Evolutionary conservation across 2,329 filamentous ascomycete genomes (phyloP).

Genomic region (Ceratocystis smalleyi): DNA sequence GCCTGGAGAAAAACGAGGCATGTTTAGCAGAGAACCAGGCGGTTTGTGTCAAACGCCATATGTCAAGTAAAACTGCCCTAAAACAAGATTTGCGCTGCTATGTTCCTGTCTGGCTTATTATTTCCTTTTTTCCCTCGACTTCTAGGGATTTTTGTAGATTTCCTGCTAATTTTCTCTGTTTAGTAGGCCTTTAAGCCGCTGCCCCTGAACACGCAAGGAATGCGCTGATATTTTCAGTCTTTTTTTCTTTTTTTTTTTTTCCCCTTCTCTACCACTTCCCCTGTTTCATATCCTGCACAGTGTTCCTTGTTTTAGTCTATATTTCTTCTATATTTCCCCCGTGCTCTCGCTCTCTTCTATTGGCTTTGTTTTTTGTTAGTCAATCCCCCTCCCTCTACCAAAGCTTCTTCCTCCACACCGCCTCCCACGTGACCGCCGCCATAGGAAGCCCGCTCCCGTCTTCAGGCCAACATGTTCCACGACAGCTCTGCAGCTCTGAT

Average conservation of each 20-base stretch:
- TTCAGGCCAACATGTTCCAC: too few species aligned
- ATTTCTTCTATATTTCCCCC: constrained; percentile 6
- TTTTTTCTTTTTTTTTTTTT: neutral
- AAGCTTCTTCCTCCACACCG: neutral
- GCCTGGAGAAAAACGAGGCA: too few species aligned
- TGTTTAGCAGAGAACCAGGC: too few species aligned
- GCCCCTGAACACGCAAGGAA: neutral
- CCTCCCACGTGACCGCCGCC: neutral
- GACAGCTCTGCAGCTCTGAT: too few species aligned
- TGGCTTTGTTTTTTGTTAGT: neutral
- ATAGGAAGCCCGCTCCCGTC: neutral
- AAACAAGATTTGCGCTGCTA: neutral
- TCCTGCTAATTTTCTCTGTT: neutral
- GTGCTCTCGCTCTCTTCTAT: neutral
- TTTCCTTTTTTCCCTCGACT: neutral
- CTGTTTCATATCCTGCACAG: neutral
- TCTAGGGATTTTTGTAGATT: neutral
- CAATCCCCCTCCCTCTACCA: neutral
- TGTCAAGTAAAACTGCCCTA: neutral
- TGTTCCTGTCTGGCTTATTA: neutral
- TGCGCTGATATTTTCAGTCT: neutral
- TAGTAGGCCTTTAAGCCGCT: neutral
- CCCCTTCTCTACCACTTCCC: neutral
- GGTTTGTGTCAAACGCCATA: constrained; percentile 1
- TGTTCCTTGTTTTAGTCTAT: neutral